These are phyloP conservation scores for Triticum timopheevii DNA, from an alignment of 176 grass and related monocot species.

Conservation along the genomic window DNA sequence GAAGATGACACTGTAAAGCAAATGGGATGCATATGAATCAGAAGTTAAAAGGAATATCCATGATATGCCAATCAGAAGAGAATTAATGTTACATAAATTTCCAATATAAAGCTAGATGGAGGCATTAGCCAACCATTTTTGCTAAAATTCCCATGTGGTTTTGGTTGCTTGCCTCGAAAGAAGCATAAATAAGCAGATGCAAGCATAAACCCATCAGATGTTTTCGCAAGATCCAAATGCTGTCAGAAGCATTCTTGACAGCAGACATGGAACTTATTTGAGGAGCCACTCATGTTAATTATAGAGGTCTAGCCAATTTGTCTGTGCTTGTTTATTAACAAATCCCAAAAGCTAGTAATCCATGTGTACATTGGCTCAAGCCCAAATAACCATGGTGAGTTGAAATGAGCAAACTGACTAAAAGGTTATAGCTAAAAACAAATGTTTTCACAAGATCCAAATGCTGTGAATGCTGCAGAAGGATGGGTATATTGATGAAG, in stretches of 20 bases:
- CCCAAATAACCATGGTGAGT: not conserved
- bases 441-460: not conserved
- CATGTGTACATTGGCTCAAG: constrained; percentile 3
- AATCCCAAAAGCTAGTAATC: not conserved
- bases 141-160: not conserved
- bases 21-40: constrained; percentile 14
- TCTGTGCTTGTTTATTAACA: not conserved
- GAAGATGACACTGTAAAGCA: constrained; percentile 81
- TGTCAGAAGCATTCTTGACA: not conserved
- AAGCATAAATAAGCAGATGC: not conserved
- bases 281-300: not conserved
- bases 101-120: constrained; percentile 5
- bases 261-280: constrained; percentile 1
- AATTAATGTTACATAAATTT: not conserved
- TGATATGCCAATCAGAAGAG: not conserved
- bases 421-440: not conserved
- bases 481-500: no score
- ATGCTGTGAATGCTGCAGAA: not conserved
- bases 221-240: not conserved
- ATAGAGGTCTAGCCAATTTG: not conserved
- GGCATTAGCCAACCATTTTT: not conserved
- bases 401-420: constrained; percentile 9
- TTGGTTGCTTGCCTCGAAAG: not conserved
- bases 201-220: not conserved
- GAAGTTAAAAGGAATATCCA: constrained; percentile 4